A percentile compares a stretch with the other conserved stretches of the same genome.
Evolutionary conservation across 768 basidiomycete genomes (phyloP).

Genomic region (Suillus paluster): DNA sequence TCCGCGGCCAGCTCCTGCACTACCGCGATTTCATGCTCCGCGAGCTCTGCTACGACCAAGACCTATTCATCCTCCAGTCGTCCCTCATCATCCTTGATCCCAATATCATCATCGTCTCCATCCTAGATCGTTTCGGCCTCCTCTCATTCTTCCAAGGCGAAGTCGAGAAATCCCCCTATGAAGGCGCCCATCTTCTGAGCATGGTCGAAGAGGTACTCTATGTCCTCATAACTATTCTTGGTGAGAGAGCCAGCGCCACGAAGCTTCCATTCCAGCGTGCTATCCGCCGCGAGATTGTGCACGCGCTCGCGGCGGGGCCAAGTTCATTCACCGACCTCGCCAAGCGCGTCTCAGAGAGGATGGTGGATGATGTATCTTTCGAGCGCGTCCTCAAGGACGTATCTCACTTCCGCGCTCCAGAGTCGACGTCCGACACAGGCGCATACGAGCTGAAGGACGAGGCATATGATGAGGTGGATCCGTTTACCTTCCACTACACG

Average conservation of each 20-base stretch:
- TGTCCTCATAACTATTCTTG: conserved; percentile 84
- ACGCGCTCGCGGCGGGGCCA: conserved; percentile 86
- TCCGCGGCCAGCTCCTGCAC: conserved; percentile 92
- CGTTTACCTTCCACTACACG: conserved; percentile 95
- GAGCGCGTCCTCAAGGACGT: conserved; percentile 79
- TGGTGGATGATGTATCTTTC: conserved; percentile 83
- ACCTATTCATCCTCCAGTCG: conserved; percentile 87
- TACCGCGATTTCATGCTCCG: conserved; percentile 96
- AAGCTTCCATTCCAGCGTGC: conserved; percentile 65
- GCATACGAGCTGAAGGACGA: conserved; percentile 89
- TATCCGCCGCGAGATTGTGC: conserved; percentile 85
- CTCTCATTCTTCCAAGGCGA: conserved; percentile 77
- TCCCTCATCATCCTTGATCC: conserved; percentile 81
- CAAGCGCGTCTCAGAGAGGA: conserved; percentile 88
- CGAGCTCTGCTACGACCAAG: conserved; percentile 96
- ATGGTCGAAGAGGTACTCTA: conserved; percentile 95
- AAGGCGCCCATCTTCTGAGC: conserved; percentile 69
- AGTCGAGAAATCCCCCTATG: conserved; percentile 59
- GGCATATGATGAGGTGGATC: conserved; percentile 85
- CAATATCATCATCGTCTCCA: conserved; percentile 76
- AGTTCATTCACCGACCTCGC: conserved; percentile 90
- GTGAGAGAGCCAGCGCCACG: conserved; percentile 77
- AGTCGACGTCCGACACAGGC: conserved; percentile 76
- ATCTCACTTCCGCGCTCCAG: conserved; percentile 82
- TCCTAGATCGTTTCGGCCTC: conserved; percentile 90